Percentiles rank a stretch among this genome's conserved stretches.
Evolutionary conservation across 805 yeast genomes (phyloP).

Genomic region (Saccharomycopsis vini): DNA sequence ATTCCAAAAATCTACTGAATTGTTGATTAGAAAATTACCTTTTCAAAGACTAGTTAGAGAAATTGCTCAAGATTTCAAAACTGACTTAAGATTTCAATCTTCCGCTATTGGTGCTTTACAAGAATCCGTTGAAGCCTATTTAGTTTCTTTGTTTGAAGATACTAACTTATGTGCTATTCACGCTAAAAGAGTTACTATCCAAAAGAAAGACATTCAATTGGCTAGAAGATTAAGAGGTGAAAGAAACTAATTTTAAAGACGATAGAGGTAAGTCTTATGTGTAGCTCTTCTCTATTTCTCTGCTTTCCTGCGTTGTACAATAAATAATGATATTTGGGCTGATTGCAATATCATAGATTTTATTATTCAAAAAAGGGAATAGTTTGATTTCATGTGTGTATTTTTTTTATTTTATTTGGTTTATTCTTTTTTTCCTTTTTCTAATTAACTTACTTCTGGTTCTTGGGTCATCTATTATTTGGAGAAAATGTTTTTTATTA

Average conservation of each 20-base stretch:
- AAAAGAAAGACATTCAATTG: constrained; percentile 83
- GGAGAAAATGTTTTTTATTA: too few species aligned
- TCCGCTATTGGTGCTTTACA: constrained; percentile 87
- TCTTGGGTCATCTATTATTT: too few species aligned
- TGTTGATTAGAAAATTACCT: constrained; percentile 79
- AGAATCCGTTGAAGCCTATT: constrained; percentile 85
- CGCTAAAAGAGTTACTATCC: constrained; percentile 90
- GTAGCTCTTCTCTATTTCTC: neutral
- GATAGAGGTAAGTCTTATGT: neutral
- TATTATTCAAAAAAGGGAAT: constrained; percentile 1
- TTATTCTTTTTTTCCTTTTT: too few species aligned
- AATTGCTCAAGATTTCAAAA: constrained; percentile 80
- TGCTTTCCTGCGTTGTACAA: neutral
- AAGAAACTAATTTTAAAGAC: constrained; percentile 45
- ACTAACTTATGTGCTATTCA: constrained; percentile 88
- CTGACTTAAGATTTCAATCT: constrained; percentile 82
- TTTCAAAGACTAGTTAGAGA: constrained; percentile 89
- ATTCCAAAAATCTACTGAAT: constrained; percentile 84
- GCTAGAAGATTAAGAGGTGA: constrained; percentile 92
- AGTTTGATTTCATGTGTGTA: too few species aligned
- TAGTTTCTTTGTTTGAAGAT: constrained; percentile 79
- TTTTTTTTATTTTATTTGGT: too few species aligned
- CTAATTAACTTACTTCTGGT: too few species aligned
- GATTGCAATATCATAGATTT: neutral
- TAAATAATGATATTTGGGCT: too few species aligned